These are phyloP conservation scores for Sporisorium reilianum DNA, from an alignment of 1,284 basidiomycete genomes.

Conservation along the genomic window DNA sequence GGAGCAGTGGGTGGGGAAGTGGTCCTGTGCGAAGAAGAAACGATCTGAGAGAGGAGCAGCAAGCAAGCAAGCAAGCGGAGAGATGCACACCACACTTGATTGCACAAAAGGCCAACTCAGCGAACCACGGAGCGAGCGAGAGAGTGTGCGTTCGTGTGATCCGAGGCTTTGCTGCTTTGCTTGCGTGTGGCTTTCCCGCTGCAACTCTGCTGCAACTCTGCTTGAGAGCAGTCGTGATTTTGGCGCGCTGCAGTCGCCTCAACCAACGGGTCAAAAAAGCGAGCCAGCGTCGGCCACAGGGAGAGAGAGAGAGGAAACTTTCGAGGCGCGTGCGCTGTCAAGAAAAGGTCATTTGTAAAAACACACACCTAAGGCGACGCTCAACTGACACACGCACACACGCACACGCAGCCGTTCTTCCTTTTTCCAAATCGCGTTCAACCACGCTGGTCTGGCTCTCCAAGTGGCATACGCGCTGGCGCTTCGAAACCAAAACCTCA, in stretches of 20 bases:
- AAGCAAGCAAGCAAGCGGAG: not conserved
- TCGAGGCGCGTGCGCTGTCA: conserved; percentile 40
- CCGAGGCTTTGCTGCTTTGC: conserved; percentile 5
- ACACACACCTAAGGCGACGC: no score
- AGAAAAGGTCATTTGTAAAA: conserved; percentile 4
- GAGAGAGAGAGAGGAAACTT: not conserved
- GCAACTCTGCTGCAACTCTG: not conserved
- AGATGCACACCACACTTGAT: conserved; percentile 16
- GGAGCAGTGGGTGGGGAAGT: not conserved
- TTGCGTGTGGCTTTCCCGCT: conserved; percentile 21
- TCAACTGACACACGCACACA: conserved; percentile 21
- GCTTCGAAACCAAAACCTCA: no score
- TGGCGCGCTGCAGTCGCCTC: conserved; percentile 34
- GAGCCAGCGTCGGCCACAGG: conserved; percentile 7
- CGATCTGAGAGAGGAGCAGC: not conserved
- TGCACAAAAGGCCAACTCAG: conserved; percentile 11
- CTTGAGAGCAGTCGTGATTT: conserved; percentile 1
- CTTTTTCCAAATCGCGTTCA: conserved; percentile 16
- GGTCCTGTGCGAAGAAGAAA: not conserved
- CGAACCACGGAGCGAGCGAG: no score
- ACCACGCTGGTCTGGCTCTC: conserved; percentile 5
- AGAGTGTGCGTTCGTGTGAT: conserved; percentile 22
- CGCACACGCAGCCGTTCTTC: not conserved
- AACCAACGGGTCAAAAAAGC: conserved; percentile 13
- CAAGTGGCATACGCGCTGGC: not conserved